phyloP scores from a whole-genome alignment of 371 early-diverging fungal genomes.

The Sporodiniella umbellata region DNA sequence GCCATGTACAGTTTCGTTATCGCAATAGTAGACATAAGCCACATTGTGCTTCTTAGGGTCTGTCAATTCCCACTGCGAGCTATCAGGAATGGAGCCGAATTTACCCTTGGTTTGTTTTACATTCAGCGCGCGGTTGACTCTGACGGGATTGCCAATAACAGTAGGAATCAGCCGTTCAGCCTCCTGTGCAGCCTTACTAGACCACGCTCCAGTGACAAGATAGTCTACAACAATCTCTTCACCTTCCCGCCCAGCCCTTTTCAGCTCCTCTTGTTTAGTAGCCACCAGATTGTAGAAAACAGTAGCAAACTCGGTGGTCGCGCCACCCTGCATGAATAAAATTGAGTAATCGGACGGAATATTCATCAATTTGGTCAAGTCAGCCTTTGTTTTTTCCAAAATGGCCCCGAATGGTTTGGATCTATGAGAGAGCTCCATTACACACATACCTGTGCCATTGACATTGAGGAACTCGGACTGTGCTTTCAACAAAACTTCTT shows the following conservation, averaged over 20 bases:
- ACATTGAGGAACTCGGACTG: conserved; percentile 81
- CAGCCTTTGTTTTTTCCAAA: conserved; percentile 65
- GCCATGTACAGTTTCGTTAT: conserved; percentile 97
- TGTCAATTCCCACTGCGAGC: conserved; percentile 67
- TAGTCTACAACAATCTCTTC: conserved; percentile 72
- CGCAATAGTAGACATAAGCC: conserved; percentile 93
- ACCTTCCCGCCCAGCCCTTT: conserved; percentile 20
- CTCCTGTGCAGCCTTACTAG: conserved; percentile 84
- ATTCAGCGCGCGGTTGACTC: conserved; percentile 68
- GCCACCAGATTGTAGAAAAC: conserved; percentile 86
- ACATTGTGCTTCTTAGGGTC: conserved; percentile 56
- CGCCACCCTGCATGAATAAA: conserved; percentile 95
- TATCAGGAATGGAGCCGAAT: conserved; percentile 58
- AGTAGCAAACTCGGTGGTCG: conserved; percentile 88
- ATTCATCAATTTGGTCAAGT: conserved; percentile 65
- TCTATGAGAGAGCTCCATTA: conserved; percentile 96
- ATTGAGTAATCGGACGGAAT: conserved; percentile 89
- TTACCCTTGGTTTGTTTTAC: conserved; percentile 48
- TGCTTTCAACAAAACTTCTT: conserved; percentile 75
- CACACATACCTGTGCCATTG: conserved; percentile 79
- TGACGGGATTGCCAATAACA: conserved; percentile 21
- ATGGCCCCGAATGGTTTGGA: conserved; percentile 77
- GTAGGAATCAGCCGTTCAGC: conserved; percentile 71
- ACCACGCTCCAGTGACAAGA: conserved; percentile 94
- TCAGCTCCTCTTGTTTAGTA: conserved; percentile 52